These are phyloP conservation scores for Volvox carteri DNA, from an alignment of 163 green algal genomes.

Conservation along the genomic window DNA sequence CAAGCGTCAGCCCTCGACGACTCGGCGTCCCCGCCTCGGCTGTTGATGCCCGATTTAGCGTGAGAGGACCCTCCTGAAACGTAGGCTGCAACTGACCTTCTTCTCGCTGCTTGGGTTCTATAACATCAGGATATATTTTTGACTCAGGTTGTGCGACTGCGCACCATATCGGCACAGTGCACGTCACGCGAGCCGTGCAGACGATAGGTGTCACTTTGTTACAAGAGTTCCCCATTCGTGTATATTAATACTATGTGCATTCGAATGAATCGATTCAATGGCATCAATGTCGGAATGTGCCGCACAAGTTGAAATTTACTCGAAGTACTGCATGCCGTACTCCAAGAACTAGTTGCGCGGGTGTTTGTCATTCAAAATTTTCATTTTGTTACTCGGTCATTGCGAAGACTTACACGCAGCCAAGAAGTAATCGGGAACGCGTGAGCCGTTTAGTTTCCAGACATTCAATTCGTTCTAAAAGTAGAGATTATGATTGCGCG, in stretches of 20 bases:
- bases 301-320: neutral
- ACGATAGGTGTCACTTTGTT: constrained; percentile 3
- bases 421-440: too few species aligned
- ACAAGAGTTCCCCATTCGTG: constrained; percentile 14
- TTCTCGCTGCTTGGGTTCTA: neutral
- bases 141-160: neutral
- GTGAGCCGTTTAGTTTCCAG: too few species aligned
- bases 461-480: too few species aligned
- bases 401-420: too few species aligned
- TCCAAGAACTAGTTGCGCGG: neutral
- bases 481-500: too few species aligned
- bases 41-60: neutral
- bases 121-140: neutral
- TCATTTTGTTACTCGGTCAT: neutral
- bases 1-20: neutral
- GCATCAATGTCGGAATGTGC: too few species aligned
- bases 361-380: neutral
- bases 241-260: neutral
- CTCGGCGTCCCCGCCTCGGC: neutral
- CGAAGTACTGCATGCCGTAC: neutral
- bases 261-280: too few species aligned
- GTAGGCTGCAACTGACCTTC: neutral
- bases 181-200: neutral
- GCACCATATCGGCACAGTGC: constrained; percentile 9
- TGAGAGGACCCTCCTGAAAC: neutral